Conservation (phyloP, 768 basidiomycete species). For the Pisolithus albus region DNA sequence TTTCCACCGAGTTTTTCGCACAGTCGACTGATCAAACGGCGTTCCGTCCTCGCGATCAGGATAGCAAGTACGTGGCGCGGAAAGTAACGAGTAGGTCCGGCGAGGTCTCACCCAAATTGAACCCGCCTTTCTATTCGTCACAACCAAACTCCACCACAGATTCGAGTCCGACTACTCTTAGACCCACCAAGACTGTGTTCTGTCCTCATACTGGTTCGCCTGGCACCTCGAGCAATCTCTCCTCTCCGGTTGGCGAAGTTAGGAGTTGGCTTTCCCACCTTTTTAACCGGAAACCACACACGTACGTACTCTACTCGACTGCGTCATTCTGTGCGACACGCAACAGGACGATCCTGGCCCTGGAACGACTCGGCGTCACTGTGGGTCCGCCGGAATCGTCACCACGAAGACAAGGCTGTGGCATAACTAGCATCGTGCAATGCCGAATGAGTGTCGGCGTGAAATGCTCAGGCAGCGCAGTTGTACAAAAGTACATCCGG, state of each 20-base stretch:
- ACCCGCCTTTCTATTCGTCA: constrained; percentile 5
- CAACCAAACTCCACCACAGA: constrained; percentile 51
- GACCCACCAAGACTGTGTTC: constrained; percentile 17
- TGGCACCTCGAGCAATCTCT: constrained; percentile 36
- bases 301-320: constrained; percentile 48
- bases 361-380: constrained; percentile 57
- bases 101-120: not conserved
- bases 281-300: constrained; percentile 82
- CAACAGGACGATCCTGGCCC: constrained; percentile 53
- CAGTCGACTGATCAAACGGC: constrained; percentile 21
- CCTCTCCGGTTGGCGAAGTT: constrained; percentile 77
- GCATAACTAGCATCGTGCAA: constrained; percentile 37
- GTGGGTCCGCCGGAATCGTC: constrained; percentile 50
- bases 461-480: constrained; percentile 32
- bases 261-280: constrained; percentile 94
- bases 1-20: constrained; percentile 27
- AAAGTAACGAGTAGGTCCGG: constrained; percentile 47
- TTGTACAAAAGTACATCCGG: constrained; percentile 64
- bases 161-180: constrained; percentile 22
- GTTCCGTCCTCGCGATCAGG: constrained; percentile 25
- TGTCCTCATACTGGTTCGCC: constrained; percentile 38
- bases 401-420: constrained; percentile 23
- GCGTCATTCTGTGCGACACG: constrained; percentile 57
- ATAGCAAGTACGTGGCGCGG: constrained; percentile 46
- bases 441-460: constrained; percentile 47